Percentiles rank a stretch among this genome's conserved stretches.
Evolutionary conservation across 2,329 filamentous ascomycete species (phyloP).

Genomic region (Teratosphaeria gauchensis): DNA sequence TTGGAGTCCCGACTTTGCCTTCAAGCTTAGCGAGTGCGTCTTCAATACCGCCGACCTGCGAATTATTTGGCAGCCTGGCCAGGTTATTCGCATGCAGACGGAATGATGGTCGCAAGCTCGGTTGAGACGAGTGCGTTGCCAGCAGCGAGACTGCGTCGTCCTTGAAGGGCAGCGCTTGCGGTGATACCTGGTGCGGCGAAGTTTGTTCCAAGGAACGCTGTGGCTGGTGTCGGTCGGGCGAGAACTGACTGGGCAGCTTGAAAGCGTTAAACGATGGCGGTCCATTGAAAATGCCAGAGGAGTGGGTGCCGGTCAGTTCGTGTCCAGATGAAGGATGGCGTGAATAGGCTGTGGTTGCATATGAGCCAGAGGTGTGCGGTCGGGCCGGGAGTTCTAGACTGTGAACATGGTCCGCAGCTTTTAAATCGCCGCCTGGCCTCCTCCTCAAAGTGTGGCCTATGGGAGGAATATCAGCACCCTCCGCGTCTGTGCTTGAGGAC

Average conservation of each 20-base stretch:
- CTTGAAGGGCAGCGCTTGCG: background rate
- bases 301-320: slow-evolving; percentile 11
- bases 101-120: slow-evolving; percentile 58
- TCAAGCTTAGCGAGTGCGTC: slow-evolving; percentile 88
- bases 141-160: slow-evolving; percentile 31
- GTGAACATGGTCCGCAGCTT: slow-evolving; percentile 37
- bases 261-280: background rate
- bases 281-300: slow-evolving; percentile 7
- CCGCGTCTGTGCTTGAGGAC: slow-evolving; percentile 33
- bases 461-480: slow-evolving; percentile 27
- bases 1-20: slow-evolving; percentile 43
- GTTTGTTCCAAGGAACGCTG: background rate
- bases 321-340: slow-evolving; percentile 3
- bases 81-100: slow-evolving; percentile 81
- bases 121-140: slow-evolving; percentile 46
- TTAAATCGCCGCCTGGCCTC: slow-evolving; percentile 40
- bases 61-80: slow-evolving; percentile 79
- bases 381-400: slow-evolving; percentile 34
- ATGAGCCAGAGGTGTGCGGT: slow-evolving; percentile 32
- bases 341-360: slow-evolving; percentile 13
- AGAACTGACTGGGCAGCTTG: slow-evolving; percentile 4
- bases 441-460: slow-evolving; percentile 32
- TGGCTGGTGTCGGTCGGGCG: background rate
- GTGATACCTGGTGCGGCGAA: background rate
- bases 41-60: slow-evolving; percentile 68